Evolutionary conservation across 148 eudicot species (phyloP).

Genomic region (Suaeda aralocaspica): DNA sequence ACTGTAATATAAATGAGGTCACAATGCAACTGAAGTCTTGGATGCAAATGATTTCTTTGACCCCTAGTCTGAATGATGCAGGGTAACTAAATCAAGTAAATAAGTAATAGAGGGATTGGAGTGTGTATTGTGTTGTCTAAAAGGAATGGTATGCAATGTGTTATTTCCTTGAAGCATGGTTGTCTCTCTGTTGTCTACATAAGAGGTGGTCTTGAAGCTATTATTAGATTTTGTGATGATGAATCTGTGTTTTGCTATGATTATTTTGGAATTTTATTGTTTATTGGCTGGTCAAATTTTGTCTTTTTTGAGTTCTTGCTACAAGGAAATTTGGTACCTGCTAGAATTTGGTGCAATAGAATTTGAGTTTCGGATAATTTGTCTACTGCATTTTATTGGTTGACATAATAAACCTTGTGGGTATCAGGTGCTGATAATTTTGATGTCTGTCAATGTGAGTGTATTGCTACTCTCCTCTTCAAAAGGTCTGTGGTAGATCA

Average conservation of each 20-base stretch:
- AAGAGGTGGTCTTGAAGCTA: too few relatives aligned
- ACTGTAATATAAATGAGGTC: too few relatives aligned
- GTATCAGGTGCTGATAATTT: constrained; percentile 26
- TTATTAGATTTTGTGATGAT: too few relatives aligned
- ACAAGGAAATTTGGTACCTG: too few relatives aligned
- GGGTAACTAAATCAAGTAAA: background rate
- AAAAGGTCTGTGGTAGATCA: constrained; percentile 37
- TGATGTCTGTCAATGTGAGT: constrained; percentile 25
- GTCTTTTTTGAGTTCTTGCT: too few relatives aligned
- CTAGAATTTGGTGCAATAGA: too few relatives aligned
- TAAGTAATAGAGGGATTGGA: background rate
- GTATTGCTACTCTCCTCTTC: constrained; percentile 51
- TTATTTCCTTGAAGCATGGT: background rate
- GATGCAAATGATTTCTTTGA: too few relatives aligned
- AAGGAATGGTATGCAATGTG: background rate
- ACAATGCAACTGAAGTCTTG: too few relatives aligned
- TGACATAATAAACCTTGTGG: background rate
- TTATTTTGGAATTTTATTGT: too few relatives aligned
- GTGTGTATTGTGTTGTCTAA: background rate
- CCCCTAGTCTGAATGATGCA: background rate
- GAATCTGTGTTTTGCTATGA: too few relatives aligned
- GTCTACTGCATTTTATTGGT: background rate
- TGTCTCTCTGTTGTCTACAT: background rate
- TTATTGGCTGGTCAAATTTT: too few relatives aligned
- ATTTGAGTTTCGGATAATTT: background rate